These are phyloP conservation scores for Heterobasidion annosum DNA, from an alignment of 1,284 basidiomycete species.

Conservation along the genomic window DNA sequence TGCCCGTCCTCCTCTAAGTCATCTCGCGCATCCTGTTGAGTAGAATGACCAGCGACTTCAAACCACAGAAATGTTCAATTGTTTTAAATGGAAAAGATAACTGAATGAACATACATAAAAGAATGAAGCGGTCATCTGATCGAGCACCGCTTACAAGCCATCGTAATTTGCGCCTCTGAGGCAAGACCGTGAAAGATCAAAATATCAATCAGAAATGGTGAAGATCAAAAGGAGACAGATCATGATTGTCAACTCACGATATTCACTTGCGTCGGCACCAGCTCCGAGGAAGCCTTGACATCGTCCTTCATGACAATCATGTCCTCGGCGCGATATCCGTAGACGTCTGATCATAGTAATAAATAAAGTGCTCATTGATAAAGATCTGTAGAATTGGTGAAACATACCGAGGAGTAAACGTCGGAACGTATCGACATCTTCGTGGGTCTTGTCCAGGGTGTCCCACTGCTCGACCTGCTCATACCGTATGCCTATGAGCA, in stretches of 20 bases:
- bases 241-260: conserved; percentile 8
- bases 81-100: background rate
- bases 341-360: conserved; percentile 1
- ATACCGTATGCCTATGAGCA: no score
- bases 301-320: conserved; percentile 10
- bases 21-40: conserved; percentile 7
- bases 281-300: background rate
- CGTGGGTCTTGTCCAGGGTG: no score
- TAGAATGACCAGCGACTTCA: conserved; percentile 11
- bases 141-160: conserved; percentile 4
- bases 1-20: conserved; percentile 11
- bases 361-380: background rate
- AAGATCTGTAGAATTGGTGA: no score
- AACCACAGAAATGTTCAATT: background rate
- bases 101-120: conserved; percentile 9
- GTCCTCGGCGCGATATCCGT: conserved; percentile 6
- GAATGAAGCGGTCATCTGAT: conserved; percentile 9
- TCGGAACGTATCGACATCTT: no score
- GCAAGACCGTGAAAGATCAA: background rate
- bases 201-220: background rate
- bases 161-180: conserved; percentile 8
- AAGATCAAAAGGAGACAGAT: no score
- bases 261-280: conserved; percentile 10
- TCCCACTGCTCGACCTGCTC: no score
- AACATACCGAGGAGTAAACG: no score